These are phyloP conservation scores for Metarhizium humberi DNA, from an alignment of 2,329 filamentous ascomycete species.

Conservation along the genomic window DNA sequence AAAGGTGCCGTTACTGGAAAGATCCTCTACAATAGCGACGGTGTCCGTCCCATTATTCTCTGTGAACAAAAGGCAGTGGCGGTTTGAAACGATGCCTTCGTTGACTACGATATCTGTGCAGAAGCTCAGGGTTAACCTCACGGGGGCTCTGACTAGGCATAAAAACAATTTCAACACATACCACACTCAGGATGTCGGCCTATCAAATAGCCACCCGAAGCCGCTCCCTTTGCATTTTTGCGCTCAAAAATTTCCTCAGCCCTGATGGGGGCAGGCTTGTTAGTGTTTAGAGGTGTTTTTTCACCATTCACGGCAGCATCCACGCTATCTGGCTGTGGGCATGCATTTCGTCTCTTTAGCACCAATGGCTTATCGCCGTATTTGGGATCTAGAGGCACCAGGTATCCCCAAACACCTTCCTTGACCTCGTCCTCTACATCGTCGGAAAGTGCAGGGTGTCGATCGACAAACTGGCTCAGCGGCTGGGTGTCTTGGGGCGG, in stretches of 20 bases:
- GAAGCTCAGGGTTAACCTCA: neutral
- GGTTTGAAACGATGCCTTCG: slow-evolving; percentile 77
- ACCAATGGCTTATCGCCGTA: slow-evolving; percentile 59
- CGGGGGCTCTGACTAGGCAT: neutral
- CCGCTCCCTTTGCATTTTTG: slow-evolving; percentile 49
- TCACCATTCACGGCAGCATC: slow-evolving; percentile 25
- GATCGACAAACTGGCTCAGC: slow-evolving; percentile 66
- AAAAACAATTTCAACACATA: slow-evolving; percentile 34
- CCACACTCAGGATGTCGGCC: slow-evolving; percentile 91
- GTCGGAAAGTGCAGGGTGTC: slow-evolving; percentile 61
- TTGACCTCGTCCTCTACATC: slow-evolving; percentile 76
- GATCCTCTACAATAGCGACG: slow-evolving; percentile 76
- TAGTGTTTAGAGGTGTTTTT: slow-evolving; percentile 27
- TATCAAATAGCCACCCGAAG: slow-evolving; percentile 79
- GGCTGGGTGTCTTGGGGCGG: slow-evolving; percentile 56
- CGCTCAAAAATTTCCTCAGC: slow-evolving; percentile 54
- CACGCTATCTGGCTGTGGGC: slow-evolving; percentile 47
- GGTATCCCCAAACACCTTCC: slow-evolving; percentile 92
- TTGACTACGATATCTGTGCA: slow-evolving; percentile 58
- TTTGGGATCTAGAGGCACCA: slow-evolving; percentile 69
- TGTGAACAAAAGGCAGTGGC: slow-evolving; percentile 63
- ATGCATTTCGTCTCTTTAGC: slow-evolving; percentile 63
- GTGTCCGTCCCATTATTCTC: slow-evolving; percentile 49
- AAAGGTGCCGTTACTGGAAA: slow-evolving; percentile 94
- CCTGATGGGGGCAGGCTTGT: slow-evolving; percentile 37